A percentile compares a stretch with the other conserved stretches of the same genome.
These are phyloP conservation scores for Astrocystis sublimbata DNA, from an alignment of 495 filamentous ascomycete species.

Conservation along the genomic window DNA sequence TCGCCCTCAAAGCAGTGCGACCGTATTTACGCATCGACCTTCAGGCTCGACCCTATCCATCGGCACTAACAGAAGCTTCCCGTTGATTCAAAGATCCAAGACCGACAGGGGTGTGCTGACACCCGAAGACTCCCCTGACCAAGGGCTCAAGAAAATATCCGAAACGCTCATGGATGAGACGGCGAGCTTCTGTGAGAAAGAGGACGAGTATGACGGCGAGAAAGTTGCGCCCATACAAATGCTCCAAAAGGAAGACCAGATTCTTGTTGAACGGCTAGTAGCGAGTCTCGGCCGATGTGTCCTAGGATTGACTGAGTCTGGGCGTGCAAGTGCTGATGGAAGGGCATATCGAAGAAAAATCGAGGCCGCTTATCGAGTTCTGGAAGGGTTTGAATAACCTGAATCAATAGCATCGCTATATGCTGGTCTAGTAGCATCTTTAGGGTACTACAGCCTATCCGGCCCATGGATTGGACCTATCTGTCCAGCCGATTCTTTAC, in stretches of 20 bases:
- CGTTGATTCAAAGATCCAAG: constrained; percentile 52
- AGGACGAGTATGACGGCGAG: constrained; percentile 20
- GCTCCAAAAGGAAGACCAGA: constrained; percentile 67
- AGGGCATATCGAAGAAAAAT: constrained; percentile 65
- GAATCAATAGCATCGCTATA: background rate
- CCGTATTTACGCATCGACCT: constrained; percentile 44
- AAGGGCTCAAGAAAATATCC: constrained; percentile 42
- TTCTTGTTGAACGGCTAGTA: constrained; percentile 74
- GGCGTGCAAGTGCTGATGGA: constrained; percentile 59
- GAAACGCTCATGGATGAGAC: constrained; percentile 44
- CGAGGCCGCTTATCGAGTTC: constrained; percentile 67
- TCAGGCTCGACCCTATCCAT: constrained; percentile 52
- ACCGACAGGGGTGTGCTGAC: constrained; percentile 43
- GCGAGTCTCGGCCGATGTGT: constrained; percentile 72
- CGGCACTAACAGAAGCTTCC: constrained; percentile 55
- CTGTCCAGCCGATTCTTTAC: constrained; percentile 1
- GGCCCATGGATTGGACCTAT: background rate
- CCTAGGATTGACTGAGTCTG: constrained; percentile 63
- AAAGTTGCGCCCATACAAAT: constrained; percentile 43
- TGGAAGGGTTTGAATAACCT: constrained; percentile 60
- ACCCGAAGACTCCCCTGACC: constrained; percentile 38
- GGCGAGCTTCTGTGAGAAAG: constrained; percentile 30
- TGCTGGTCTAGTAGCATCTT: background rate
- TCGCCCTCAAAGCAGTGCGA: constrained; percentile 41
- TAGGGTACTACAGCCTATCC: background rate